Evolutionary conservation across 2,329 filamentous ascomycete genomes (phyloP), one percentile per base, ranked within the genome.

Genomic region (Cladosporium austrohemisphaericum): DNA sequence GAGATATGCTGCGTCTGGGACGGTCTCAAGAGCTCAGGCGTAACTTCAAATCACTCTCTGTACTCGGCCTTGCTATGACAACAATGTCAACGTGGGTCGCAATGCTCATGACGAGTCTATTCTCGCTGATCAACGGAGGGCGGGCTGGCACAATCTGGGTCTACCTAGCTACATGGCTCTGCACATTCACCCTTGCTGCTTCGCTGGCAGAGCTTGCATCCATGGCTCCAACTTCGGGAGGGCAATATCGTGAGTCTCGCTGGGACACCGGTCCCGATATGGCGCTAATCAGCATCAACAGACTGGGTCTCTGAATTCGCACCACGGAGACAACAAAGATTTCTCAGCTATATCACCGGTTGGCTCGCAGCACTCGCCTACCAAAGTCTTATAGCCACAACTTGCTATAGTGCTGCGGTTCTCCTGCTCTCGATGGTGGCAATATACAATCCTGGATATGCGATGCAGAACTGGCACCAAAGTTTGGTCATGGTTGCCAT

Each of bases 321-420:
- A 2, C 70, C 70, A 14, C 55, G 56, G 7, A 65, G 60, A 2
- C 65, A 57, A 25, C 67, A 68, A 49, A 66, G 62, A 23, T 67
- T 70, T 50, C 60, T 72, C 41, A 71, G 68, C 52, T 73, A 72
- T 44, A 58, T 72, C 14, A 58, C 66, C 2, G 68, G 67, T 5
- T 71, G 69, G 69, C 57, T 68, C 16, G 65, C 62, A 13, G 52
- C 67, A 1, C 49, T 57, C 4, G 65, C 63, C 9, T 31, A n/a
- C 11, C 29, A 31, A 13, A n/a, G 11, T 5, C 29, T 31, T n/a
- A 31, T 40, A 9, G 36, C 36, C 19, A 40, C 19, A 13, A 14
- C 16, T 7, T 18, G 18, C 9, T 23, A 25, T 23, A 40, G 16
- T 20, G 25, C 14, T 6, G 20, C 20, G 9, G 36, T 22, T 10